Conservation (phyloP, 768 basidiomycete species). For the Crassisporium funariophilum region DNA sequence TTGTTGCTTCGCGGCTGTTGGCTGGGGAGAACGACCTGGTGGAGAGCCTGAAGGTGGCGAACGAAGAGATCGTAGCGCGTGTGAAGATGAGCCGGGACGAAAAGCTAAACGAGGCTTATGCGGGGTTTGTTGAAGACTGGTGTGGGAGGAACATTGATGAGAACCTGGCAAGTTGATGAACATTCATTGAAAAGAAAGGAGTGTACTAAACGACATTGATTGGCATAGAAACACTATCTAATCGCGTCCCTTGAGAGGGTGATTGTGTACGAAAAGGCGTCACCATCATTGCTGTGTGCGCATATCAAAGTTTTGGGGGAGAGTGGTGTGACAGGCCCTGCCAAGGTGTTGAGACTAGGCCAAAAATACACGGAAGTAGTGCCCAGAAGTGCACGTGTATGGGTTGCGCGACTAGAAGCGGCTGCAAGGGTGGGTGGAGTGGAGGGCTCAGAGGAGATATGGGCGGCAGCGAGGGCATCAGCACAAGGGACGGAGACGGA, state of each 20-base stretch:
- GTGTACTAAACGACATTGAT: conserved; percentile 39
- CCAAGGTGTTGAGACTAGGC: too few relatives aligned
- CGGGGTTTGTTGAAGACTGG: conserved; percentile 57
- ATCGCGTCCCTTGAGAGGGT: conserved; percentile 43
- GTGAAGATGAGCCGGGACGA: conserved; percentile 23
- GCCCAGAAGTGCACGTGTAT: too few relatives aligned
- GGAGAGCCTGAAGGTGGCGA: conserved; percentile 39
- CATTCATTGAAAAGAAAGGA: conserved; percentile 45
- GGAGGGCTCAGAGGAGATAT: too few relatives aligned
- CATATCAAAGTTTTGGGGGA: conserved; percentile 33
- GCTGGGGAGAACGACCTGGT: conserved; percentile 34
- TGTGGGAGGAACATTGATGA: conserved; percentile 46
- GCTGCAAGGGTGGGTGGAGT: too few relatives aligned
- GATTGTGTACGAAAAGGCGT: conserved; percentile 23
- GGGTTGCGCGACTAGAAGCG: too few relatives aligned
- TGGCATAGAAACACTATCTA: conserved; percentile 57
- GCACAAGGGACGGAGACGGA: too few relatives aligned
- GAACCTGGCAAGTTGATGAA: conserved; percentile 46
- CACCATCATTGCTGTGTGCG: conserved; percentile 32
- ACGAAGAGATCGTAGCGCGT: conserved; percentile 37
- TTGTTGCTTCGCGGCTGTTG: conserved; percentile 38
- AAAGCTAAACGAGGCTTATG: conserved; percentile 39
- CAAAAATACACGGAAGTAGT: too few relatives aligned
- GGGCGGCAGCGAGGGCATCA: too few relatives aligned
- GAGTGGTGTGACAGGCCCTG: too few relatives aligned